Evolutionary conservation across 1,284 basidiomycete species (phyloP).

Genomic region (Marasmius tenuissimus): DNA sequence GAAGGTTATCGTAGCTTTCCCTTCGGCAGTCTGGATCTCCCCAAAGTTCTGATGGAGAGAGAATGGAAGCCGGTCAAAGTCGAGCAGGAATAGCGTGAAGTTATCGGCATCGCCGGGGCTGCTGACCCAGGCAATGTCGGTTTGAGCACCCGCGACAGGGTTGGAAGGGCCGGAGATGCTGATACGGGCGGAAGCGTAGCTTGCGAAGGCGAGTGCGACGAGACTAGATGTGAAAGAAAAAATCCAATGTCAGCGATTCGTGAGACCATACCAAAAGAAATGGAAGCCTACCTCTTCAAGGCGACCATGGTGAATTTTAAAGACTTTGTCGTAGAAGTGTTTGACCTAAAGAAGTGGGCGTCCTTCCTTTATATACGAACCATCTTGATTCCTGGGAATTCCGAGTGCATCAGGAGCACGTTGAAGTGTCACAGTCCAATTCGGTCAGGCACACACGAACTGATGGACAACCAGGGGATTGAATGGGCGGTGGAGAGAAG

Average conservation of each 20-base stretch:
- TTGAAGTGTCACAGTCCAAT: too few relatives aligned
- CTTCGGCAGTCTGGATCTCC: slow-evolving; percentile 7
- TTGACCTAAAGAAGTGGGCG: too few relatives aligned
- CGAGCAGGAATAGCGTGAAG: slow-evolving; percentile 11
- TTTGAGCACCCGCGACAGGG: slow-evolving; percentile 3
- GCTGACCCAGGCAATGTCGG: slow-evolving; percentile 11
- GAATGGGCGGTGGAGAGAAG: too few relatives aligned
- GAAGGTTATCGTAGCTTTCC: slow-evolving; percentile 1
- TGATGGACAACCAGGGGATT: too few relatives aligned
- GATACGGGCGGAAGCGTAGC: neutral
- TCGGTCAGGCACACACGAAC: too few relatives aligned
- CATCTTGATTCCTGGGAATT: too few relatives aligned
- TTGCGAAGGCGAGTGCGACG: neutral
- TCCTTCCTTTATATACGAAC: too few relatives aligned
- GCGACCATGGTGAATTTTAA: neutral
- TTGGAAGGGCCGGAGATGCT: slow-evolving; percentile 1
- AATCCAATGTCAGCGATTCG: neutral
- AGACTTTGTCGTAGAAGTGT: too few relatives aligned
- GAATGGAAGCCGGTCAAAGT: slow-evolving; percentile 8
- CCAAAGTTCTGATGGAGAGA: slow-evolving; percentile 8
- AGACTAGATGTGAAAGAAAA: neutral
- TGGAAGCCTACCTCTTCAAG: neutral
- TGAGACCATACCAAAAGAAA: neutral
- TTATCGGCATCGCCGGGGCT: slow-evolving; percentile 2
- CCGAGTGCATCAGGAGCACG: too few relatives aligned